These are phyloP conservation scores for Solioccasus polychromus DNA, from an alignment of 768 basidiomycete species.

Conservation along the genomic window DNA sequence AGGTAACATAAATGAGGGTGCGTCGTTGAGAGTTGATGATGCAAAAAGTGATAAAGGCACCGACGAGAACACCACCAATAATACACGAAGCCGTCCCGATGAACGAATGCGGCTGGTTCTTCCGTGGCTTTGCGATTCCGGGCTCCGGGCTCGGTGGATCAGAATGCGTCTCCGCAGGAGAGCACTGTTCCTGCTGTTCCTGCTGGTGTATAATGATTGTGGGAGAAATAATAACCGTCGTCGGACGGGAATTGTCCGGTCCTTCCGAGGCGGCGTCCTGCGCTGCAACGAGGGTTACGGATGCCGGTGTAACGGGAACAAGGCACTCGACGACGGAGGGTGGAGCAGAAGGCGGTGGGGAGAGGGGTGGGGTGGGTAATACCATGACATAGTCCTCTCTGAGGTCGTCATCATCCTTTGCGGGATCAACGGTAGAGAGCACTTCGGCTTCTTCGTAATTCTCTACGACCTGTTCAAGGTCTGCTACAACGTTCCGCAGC, in stretches of 20 bases:
- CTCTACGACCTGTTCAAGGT: slow-evolving; percentile 44
- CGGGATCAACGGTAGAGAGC: slow-evolving; percentile 20
- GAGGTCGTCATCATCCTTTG: slow-evolving; percentile 15
- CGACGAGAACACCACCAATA: slow-evolving; percentile 58
- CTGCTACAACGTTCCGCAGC: slow-evolving; percentile 49
- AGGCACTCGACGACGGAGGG: slow-evolving; percentile 18
- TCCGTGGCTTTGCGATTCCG: slow-evolving; percentile 14
- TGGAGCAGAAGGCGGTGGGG: slow-evolving; percentile 19
- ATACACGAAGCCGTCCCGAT: slow-evolving; percentile 43
- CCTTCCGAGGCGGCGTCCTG: slow-evolving; percentile 8
- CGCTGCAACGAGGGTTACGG: slow-evolving; percentile 2
- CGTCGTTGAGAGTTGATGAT: slow-evolving; percentile 46
- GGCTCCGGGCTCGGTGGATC: slow-evolving; percentile 9
- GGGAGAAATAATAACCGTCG: slow-evolving; percentile 22
- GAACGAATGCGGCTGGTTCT: slow-evolving; percentile 23
- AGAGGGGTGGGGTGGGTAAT: slow-evolving; percentile 20
- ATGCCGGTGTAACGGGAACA: neutral
- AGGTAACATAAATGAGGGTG: slow-evolving; percentile 41
- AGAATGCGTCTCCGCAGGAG: slow-evolving; percentile 10
- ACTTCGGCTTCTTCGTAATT: slow-evolving; percentile 37
- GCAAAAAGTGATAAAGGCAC: slow-evolving; percentile 54
- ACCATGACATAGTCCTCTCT: slow-evolving; percentile 10
- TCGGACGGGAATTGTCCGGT: slow-evolving; percentile 4
- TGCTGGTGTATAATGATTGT: slow-evolving; percentile 28
- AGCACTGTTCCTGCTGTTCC: slow-evolving; percentile 14